Conservation (phyloP, 805 yeast species). For the Jamesozyma hellenica region DNA sequence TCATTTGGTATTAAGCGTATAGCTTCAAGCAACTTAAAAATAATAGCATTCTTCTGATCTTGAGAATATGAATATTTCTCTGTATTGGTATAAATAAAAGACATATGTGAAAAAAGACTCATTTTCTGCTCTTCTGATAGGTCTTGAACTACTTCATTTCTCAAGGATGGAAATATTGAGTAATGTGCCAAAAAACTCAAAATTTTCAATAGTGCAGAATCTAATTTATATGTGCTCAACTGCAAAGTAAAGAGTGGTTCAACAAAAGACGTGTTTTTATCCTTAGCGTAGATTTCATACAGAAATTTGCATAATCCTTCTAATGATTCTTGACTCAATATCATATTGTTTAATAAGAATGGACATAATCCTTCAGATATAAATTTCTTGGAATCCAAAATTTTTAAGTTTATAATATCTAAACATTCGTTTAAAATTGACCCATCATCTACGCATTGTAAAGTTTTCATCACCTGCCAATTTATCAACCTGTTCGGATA, state of each 20-base stretch:
- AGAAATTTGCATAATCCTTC: neutral
- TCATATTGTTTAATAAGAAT: neutral
- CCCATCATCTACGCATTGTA: constrained; percentile 8
- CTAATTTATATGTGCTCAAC: neutral
- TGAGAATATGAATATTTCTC: neutral
- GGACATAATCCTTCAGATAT: neutral
- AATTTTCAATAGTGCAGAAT: neutral
- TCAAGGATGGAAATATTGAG: neutral
- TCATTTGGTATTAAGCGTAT: neutral
- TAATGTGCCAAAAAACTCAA: neutral
- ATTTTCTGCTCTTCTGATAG: neutral
- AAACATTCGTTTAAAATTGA: constrained; percentile 5
- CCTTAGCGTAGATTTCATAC: neutral
- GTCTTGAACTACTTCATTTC: too few relatives aligned
- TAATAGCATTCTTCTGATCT: neutral
- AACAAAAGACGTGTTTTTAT: neutral
- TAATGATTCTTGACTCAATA: neutral
- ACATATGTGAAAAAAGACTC: neutral
- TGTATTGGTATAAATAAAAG: neutral
- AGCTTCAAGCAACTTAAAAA: neutral
- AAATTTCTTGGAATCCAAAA: constrained; percentile 3
- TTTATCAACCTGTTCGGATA: constrained; percentile 9
- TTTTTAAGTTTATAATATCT: constrained; percentile 5
- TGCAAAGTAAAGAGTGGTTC: neutral
- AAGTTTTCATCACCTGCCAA: constrained; percentile 5